These are phyloP conservation scores for apple (Malus domestica) DNA, from an alignment of 306 rosid genomes.

Conservation along the genomic window ASM211411v1 NC_041802.1:8616501-8617000, in stretches of 20 bases:
- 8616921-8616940: not conserved
- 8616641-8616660: conserved; percentile 12
- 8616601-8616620: not conserved
- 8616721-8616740: conserved; percentile 18
- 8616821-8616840: conserved; percentile 17
- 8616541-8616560: not conserved
- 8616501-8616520: not conserved
- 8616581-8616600: too few relatives aligned
- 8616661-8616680: conserved; percentile 29
- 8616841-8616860: not conserved
- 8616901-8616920: not conserved
- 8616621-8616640: conserved; percentile 11
- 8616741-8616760: conserved; percentile 94
- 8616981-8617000: conserved; percentile 61
- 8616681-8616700: conserved; percentile 50
- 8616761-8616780: conserved; percentile 99
- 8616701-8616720: not conserved
- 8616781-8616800: conserved; percentile 99
- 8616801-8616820: conserved; percentile 97
- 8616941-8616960: conserved; percentile 26
- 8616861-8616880: not conserved
- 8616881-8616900: not conserved
- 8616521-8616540: not conserved
- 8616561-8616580: not conserved
- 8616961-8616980: conserved; percentile 31